phyloP scores from a whole-genome alignment of 1,284 basidiomycete species.

The Flammula alnicola region DNA sequence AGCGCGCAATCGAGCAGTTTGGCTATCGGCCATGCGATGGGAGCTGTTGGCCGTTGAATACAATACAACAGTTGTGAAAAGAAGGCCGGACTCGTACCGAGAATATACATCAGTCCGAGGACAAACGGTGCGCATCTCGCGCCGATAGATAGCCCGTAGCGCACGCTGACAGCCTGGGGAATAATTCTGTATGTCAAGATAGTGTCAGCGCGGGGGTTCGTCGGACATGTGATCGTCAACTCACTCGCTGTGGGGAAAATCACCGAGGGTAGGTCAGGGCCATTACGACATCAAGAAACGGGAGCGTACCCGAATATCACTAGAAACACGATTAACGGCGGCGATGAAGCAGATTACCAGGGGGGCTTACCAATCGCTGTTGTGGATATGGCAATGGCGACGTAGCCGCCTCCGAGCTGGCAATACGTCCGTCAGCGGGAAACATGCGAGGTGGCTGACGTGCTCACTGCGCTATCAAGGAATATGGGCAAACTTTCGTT shows the following conservation, averaged over 20 bases:
- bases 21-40: constrained; percentile 86
- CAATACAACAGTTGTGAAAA: constrained; percentile 10
- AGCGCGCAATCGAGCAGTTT: constrained; percentile 84
- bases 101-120: constrained; percentile 76
- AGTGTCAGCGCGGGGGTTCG: not conserved
- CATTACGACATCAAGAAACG: not conserved
- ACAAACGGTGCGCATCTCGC: constrained; percentile 88
- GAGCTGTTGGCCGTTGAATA: constrained; percentile 49
- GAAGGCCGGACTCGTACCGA: constrained; percentile 48
- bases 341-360: not conserved
- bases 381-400: constrained; percentile 87
- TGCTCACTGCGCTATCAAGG: constrained; percentile 78
- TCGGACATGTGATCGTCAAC: constrained; percentile 31
- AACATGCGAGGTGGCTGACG: constrained; percentile 25
- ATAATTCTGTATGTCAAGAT: constrained; percentile 68
- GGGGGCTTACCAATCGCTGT: constrained; percentile 70
- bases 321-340: constrained; percentile 28
- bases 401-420: constrained; percentile 67
- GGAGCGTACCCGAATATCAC: constrained; percentile 78
- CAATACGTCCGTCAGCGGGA: not conserved
- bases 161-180: constrained; percentile 86
- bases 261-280: not conserved
- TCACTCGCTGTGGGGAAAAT: constrained; percentile 43
- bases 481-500: constrained; percentile 96
- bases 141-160: constrained; percentile 91